phyloP scores from a whole-genome alignment of 306 rosid species.

The Castanospermum australe region DNA sequence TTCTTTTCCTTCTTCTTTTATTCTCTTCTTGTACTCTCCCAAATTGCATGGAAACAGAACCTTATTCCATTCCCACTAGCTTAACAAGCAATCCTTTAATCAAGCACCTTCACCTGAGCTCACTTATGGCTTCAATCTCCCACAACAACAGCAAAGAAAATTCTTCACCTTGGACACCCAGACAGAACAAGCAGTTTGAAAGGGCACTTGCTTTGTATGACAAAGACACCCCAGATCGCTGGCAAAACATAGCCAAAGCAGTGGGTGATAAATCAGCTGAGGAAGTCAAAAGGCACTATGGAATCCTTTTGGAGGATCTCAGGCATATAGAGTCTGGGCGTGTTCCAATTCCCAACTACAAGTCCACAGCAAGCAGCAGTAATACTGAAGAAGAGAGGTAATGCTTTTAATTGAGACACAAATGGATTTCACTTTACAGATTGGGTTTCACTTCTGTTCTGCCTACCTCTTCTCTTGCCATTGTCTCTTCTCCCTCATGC shows the following conservation, averaged over 20 bases:
- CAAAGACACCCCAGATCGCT: neutral
- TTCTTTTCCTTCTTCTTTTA: neutral
- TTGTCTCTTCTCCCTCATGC: no score
- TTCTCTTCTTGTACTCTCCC: neutral
- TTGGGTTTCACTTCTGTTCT: neutral
- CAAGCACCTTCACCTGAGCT: neutral
- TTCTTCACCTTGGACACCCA: neutral
- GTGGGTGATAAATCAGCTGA: conserved; percentile 5
- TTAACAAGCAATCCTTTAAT: neutral
- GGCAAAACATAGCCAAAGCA: conserved; percentile 12
- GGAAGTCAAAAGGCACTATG: conserved; percentile 18
- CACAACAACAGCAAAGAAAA: neutral
- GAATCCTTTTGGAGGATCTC: conserved; percentile 18
- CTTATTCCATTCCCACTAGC: neutral
- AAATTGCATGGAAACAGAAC: neutral
- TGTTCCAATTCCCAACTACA: conserved; percentile 12
- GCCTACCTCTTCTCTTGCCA: no score
- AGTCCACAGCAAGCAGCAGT: neutral
- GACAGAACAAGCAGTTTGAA: conserved; percentile 11
- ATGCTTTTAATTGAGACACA: neutral
- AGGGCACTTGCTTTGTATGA: neutral
- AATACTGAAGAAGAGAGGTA: neutral
- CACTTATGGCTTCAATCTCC: no score
- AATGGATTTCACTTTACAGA: no score
- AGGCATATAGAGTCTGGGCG: neutral